These are phyloP conservation scores for Chytriomyces confervae DNA, from an alignment of 192 early-diverging fungal genomes.

Conservation along the genomic window DNA sequence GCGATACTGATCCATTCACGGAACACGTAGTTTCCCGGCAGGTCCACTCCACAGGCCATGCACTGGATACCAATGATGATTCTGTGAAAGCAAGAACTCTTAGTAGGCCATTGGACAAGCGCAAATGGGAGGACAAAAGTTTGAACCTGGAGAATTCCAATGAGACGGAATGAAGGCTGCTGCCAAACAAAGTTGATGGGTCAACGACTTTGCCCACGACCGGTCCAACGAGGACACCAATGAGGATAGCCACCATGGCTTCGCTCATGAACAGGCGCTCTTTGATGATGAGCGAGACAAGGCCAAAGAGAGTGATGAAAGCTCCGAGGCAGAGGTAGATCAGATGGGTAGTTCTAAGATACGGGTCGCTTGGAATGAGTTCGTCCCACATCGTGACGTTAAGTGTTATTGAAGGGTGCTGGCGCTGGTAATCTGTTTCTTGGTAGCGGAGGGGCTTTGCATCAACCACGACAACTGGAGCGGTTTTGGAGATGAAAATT, in stretches of 20 bases:
- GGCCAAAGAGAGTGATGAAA: slow-evolving; percentile 49
- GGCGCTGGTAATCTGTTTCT: too few relatives aligned
- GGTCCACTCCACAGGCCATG: slow-evolving; percentile 82
- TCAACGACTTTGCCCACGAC: slow-evolving; percentile 72
- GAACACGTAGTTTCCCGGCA: slow-evolving; percentile 75
- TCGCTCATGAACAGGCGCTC: slow-evolving; percentile 51
- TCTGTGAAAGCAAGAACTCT: background rate
- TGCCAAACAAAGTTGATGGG: slow-evolving; percentile 61
- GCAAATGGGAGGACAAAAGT: background rate
- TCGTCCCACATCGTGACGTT: background rate
- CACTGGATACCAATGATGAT: slow-evolving; percentile 87
- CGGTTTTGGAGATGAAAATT: too few relatives aligned
- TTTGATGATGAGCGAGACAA: slow-evolving; percentile 51
- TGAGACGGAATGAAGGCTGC: slow-evolving; percentile 56
- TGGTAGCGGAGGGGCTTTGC: too few relatives aligned
- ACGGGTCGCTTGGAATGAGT: slow-evolving; percentile 20
- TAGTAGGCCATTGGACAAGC: background rate
- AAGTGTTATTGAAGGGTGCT: too few relatives aligned
- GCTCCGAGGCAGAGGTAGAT: slow-evolving; percentile 35
- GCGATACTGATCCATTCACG: slow-evolving; percentile 70
- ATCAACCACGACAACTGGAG: too few relatives aligned
- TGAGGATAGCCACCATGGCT: slow-evolving; percentile 74
- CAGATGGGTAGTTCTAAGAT: background rate
- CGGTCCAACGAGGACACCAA: slow-evolving; percentile 88
- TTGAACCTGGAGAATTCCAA: slow-evolving; percentile 67